Base-by-base conservation (phyloP, 768 basidiomycete genomes). In the Dacryopinax spathularia region DNA sequence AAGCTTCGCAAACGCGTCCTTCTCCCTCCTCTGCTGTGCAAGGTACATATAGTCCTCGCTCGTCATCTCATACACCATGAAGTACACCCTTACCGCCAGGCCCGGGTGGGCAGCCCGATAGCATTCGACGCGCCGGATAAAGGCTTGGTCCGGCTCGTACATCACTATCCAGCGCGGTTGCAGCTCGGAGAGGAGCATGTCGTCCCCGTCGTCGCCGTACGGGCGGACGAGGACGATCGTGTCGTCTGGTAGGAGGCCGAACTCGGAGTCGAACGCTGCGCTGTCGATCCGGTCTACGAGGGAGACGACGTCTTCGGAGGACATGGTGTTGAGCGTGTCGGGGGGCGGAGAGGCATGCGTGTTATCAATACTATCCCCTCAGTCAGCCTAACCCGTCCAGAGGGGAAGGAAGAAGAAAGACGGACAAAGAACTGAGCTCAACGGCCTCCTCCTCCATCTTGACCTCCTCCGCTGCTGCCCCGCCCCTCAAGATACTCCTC, bases 21-120 rank as follows among this genome's bases (percentile, higher is more conserved):
- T 97, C 76, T 99, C 96, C 65, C 85, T 84, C 59, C 92, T 78
- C 33, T 97, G 81, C 1, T 85, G 88, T 31, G 89, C 87, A 33
- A 99, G 81, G 73, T 96, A 99, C 72, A 89, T 89, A 73, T 95
- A 92, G 69, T 99, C 96, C 73, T 99, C 96, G 66, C 88, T 88
- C 59, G 91, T 94, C 69, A 89, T 84, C 63, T 84, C 81, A 73
- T 98, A 98, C n/a, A 91, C 77, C 88, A 96, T 88, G 72, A 97
- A 93, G 74, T 98, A 98, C 1, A 97, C 88, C 15, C 94, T 79
- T 0, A 98, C 84, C 0, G 81, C 86, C 5, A 95, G 74, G 0
- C 90, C 90, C 0, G 91, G 87, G 74, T 87, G 85, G 2, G 87
- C 83, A 63, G 85, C 88, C 68, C 88, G 84, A 72, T 95, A 97